Percentiles rank a stretch among this genome's conserved stretches.
Conservation (phyloP, 257 asterid species). For the Nicotiana obtusifolia region DNA sequence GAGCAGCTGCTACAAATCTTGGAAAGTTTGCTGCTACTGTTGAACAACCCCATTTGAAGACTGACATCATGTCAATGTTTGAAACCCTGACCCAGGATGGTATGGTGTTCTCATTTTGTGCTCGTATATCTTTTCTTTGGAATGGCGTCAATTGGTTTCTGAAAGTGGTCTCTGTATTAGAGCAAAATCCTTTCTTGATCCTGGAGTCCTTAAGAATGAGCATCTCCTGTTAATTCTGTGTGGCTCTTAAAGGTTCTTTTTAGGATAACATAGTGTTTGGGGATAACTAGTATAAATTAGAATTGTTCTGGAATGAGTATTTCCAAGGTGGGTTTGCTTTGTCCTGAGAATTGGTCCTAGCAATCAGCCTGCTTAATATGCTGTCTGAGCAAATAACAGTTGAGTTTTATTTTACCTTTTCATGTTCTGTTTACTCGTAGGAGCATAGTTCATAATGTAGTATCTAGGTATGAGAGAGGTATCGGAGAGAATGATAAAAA, state of each 20-base stretch:
- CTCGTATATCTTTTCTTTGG: neutral
- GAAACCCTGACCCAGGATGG: constrained; percentile 84
- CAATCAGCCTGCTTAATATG: neutral
- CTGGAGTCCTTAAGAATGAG: neutral
- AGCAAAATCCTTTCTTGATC: neutral
- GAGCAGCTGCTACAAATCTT: constrained; percentile 37
- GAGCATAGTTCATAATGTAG: neutral
- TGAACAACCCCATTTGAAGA: constrained; percentile 31
- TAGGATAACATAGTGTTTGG: neutral
- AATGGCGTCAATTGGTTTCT: neutral
- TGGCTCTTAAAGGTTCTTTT: neutral
- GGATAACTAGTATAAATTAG: neutral
- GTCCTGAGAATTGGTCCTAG: neutral
- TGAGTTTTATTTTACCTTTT: neutral
- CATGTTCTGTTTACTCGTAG: neutral
- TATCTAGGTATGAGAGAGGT: neutral
- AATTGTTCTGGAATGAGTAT: neutral
- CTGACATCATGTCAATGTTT: constrained; percentile 54
- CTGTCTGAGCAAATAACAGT: neutral
- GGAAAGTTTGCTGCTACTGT: constrained; percentile 39
- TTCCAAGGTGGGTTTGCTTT: neutral
- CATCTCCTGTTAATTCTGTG: neutral
- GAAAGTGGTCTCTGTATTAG: neutral
- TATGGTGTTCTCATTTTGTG: constrained; percentile 12
- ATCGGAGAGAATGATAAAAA: neutral